Evolutionary conservation across 768 basidiomycete genomes (phyloP), one percentile per base, ranked within the genome.

Genomic region (Plicaturopsis crispa): DNA sequence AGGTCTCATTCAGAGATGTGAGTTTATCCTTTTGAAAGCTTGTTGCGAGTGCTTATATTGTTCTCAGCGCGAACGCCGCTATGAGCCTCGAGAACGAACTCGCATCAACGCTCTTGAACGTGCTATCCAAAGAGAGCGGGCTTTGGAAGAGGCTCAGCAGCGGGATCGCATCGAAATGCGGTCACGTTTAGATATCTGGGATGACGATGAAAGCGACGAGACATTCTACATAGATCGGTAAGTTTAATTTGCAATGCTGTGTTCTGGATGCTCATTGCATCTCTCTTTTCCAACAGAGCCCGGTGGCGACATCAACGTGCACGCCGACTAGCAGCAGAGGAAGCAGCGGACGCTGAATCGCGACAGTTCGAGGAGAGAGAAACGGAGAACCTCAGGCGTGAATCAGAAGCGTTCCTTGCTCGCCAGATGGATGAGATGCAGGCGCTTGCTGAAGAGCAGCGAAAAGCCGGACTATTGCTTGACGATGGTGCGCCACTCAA

Each of bases 341-440:
- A 86, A 48, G 75, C 78, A 2, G 84, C 84, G 1, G 93, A 98
- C 59, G 74, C 78, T 12, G 81, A 86, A 46, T 91, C 89, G 24
- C 76, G 87, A 12, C 64, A 73, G 20, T 80, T 80, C 42, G 93
- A 96, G 60, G 81, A 83, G 33, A 82, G 84, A 36, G 90, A 96
- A 59, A 76, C 79, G 6, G 91, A 86, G 54, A 85, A 88, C 48
- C 69, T 96, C 17, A 78, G 89, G 24, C 74, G 79, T 35, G 91
- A 97, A 60, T 91, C 90, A 1, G 94, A 97, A 59, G 84, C 80
- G 45, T 96, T 98, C 72, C 70, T 97, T 43, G 87, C 88, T 24
- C 73, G 80, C 39, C 92, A 96, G 53, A 91, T 94, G 88, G 88
- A 88, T 46, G 92, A 97, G 57, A 85, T 94, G 80, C 89, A 91